A percentile compares a stretch with the other conserved stretches of the same genome.
Evolutionary conservation across 2,329 filamentous ascomycete genomes (phyloP).

Genomic region (Talaromyces sp.): DNA sequence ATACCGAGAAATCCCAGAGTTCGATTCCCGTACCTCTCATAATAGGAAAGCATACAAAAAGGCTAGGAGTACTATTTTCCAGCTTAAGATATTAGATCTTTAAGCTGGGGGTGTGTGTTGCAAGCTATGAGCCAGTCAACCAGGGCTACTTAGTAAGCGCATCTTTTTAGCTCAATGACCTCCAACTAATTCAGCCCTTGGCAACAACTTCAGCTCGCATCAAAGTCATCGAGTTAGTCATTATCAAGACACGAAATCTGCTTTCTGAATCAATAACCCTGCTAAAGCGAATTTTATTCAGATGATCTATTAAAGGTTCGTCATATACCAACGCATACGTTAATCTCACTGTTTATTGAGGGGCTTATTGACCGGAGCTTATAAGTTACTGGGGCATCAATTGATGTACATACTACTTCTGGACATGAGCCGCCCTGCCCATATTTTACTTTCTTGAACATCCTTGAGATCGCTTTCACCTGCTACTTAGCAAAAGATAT

Average conservation of each 20-base stretch:
- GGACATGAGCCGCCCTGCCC: not conserved
- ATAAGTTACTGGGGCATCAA: constrained; percentile 8
- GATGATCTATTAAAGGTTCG: not conserved
- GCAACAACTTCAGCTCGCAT: not conserved
- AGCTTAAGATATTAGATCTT: no score
- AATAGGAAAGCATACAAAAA: no score
- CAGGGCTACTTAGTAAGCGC: no score
- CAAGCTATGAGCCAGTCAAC: no score
- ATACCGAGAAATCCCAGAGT: no score
- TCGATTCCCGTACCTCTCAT: no score
- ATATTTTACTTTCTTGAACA: not conserved
- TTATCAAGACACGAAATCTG: not conserved
- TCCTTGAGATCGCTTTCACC: not conserved
- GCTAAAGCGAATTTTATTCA: no score
- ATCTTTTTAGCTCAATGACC: no score
- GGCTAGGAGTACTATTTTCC: no score
- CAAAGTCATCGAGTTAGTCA: not conserved
- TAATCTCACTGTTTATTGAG: constrained; percentile 1
- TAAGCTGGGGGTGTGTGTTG: no score
- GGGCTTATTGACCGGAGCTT: constrained; percentile 8
- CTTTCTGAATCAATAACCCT: not conserved
- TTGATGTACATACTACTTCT: not conserved
- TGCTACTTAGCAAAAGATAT: not conserved
- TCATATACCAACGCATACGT: not conserved
- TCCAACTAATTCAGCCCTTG: not conserved